Conservation (phyloP, 805 yeast species). For the Hanseniaspora lachancei region DNA sequence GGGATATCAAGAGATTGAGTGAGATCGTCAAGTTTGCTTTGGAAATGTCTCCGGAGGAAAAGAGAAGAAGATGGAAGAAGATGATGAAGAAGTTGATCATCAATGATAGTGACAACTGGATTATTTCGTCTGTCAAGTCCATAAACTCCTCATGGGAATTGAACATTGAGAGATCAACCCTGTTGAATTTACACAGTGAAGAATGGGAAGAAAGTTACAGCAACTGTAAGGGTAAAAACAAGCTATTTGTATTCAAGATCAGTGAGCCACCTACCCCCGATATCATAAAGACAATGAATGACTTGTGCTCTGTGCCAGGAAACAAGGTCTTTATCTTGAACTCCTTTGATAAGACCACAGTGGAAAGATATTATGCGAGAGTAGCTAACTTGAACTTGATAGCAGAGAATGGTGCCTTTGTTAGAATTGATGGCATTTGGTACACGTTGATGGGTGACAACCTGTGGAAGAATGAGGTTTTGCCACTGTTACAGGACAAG, state of each 20-base stretch:
- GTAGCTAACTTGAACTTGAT: conserved; percentile 63
- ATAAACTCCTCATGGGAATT: conserved; percentile 42
- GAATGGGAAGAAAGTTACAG: conserved; percentile 24
- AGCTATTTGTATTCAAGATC: conserved; percentile 36
- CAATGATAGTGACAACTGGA: conserved; percentile 71
- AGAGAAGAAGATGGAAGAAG: conserved; percentile 45
- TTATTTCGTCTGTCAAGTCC: conserved; percentile 38
- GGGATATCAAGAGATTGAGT: conserved; percentile 63
- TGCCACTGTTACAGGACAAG: conserved; percentile 26
- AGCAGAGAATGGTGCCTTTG: conserved; percentile 81
- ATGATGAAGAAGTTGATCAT: conserved; percentile 46
- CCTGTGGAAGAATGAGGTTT: conserved; percentile 29
- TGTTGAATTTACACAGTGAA: conserved; percentile 25
- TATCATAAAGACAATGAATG: conserved; percentile 43
- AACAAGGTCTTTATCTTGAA: conserved; percentile 65
- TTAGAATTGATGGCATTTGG: conserved; percentile 51
- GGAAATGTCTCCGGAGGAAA: conserved; percentile 49
- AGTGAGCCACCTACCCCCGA: conserved; percentile 50
- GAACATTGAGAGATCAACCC: conserved; percentile 31
- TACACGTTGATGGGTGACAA: conserved; percentile 45
- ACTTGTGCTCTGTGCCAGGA: conserved; percentile 41
- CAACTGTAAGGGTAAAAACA: conserved; percentile 22
- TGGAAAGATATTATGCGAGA: conserved; percentile 57
- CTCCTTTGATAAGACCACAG: conserved; percentile 45
- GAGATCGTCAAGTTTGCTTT: conserved; percentile 52